Evolutionary conservation across 371 early-diverging fungal species (phyloP), one percentile per base, ranked within the genome.

Genomic region (Apophysomyces elegans): DNA sequence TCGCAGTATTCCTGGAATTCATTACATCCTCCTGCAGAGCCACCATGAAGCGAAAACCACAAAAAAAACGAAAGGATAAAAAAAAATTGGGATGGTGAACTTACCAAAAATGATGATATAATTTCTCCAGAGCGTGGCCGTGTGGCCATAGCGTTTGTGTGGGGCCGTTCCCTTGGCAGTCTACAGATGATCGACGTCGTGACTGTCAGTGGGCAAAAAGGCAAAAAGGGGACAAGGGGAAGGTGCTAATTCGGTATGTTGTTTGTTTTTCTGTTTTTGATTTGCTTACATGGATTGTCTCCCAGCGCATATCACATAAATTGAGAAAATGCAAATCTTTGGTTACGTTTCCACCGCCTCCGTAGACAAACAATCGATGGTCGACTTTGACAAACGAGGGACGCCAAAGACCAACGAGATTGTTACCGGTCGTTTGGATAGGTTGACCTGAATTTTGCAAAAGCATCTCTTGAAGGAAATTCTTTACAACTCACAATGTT

Each of bases 391-490:
- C 85, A 70, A 88, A 86, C 5, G 87, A 86, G 2, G 87, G 87
- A 45, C 87, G 75, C 88, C 88, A 88, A 32, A 88, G 72, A 35
- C 88, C 88, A 11, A 86, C 86, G 21, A 88, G 72, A 62, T 86
- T 88, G 62, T 85, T 78, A 35, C 87, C 87, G 9, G 83, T 82
- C 16, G 88, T 88, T 60, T 75, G 74, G 59, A 78, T 67, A 36
- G 86, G 80, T 62, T 80, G 79, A 54, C 80, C 84, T 64, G 79
- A 74, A 72, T 80, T 77, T 36, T 75, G 62, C 35, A 69, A 57
- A 50, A 64, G 65, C 66, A 69, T 69, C 13, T 58, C 38, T 68
- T 65, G 8, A 43, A 12, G 58, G 37, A 47, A 44, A n/a, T 47
- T 47, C 47, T 47, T 47, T 16, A 63, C 41, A 16, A 14, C 41